Evolutionary conservation across 805 yeast genomes (phyloP).

Genomic region (Wickerhamiella sergipiensis): DNA sequence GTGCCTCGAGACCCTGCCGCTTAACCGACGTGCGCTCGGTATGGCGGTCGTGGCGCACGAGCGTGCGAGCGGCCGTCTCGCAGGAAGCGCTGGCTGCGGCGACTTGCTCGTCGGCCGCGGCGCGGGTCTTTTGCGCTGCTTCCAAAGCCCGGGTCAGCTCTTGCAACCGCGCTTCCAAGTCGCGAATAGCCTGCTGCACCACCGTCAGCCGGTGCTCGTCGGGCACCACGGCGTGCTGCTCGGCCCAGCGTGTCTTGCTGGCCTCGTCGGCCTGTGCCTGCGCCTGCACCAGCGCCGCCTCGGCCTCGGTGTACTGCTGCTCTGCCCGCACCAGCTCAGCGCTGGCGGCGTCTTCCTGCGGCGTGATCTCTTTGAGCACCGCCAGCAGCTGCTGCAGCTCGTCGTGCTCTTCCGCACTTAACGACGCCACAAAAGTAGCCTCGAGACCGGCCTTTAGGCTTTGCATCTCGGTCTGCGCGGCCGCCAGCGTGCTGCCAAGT

Average conservation of each 20-base stretch:
- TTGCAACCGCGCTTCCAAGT: neutral
- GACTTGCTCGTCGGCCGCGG: neutral
- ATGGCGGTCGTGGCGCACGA: constrained; percentile 48
- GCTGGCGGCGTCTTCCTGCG: neutral
- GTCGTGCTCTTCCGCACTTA: constrained; percentile 1
- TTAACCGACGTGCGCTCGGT: constrained; percentile 53
- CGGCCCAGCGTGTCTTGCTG: neutral
- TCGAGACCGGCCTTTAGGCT: neutral
- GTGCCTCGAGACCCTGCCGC: constrained; percentile 40
- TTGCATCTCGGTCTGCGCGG: neutral
- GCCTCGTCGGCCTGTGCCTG: neutral
- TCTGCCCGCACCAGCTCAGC: neutral
- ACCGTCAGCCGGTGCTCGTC: neutral
- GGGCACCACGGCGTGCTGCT: neutral
- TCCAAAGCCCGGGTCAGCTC: neutral
- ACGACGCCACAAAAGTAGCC: neutral
- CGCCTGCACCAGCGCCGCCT: neutral
- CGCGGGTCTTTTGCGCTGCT: neutral
- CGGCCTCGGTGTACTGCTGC: neutral
- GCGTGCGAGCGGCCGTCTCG: constrained; percentile 31
- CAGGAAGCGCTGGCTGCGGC: constrained; percentile 2
- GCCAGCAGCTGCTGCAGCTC: neutral
- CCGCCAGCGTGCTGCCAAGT: neutral
- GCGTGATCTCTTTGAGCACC: neutral
- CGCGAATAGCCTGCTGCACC: neutral